These are phyloP conservation scores for Trichosporon coremiiforme DNA, from an alignment of 1,284 basidiomycete species.

Conservation along the genomic window DNA sequence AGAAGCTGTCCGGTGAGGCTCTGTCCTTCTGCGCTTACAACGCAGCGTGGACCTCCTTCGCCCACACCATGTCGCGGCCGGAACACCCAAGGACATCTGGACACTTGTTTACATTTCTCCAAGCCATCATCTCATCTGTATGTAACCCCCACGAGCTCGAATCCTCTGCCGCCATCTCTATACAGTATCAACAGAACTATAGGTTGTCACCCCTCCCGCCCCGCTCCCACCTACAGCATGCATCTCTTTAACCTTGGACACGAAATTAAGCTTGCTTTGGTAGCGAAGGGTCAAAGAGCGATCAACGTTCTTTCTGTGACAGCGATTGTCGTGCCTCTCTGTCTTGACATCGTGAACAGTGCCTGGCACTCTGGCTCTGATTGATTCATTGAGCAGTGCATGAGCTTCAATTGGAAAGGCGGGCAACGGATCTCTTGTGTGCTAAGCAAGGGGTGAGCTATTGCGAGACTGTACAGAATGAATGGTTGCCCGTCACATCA, in stretches of 20 bases:
- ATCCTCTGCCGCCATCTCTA: neutral
- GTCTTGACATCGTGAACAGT: neutral
- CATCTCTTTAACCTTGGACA: constrained; percentile 3
- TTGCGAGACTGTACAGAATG: neutral
- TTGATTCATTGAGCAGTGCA: neutral
- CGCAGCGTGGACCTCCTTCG: neutral
- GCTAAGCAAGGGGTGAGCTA: neutral
- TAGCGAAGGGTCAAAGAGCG: neutral
- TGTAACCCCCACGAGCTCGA: neutral
- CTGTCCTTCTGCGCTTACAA: neutral
- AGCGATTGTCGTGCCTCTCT: neutral
- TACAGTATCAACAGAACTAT: neutral
- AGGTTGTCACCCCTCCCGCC: neutral
- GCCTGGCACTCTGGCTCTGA: neutral
- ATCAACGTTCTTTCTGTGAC: constrained; percentile 10
- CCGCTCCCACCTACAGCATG: neutral
- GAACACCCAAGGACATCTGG: neutral
- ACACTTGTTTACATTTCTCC: neutral
- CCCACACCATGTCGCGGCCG: neutral
- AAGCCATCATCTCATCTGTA: constrained; percentile 4
- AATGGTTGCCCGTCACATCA: constrained; percentile 2
- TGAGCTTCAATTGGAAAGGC: neutral
- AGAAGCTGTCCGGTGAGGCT: neutral
- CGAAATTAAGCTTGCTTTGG: neutral
- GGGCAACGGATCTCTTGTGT: neutral